Percentiles rank a stretch among this genome's conserved stretches.
phyloP scores from a whole-genome alignment of 2,329 filamentous ascomycete species.

The Aspergillus calidoustus region DNA sequence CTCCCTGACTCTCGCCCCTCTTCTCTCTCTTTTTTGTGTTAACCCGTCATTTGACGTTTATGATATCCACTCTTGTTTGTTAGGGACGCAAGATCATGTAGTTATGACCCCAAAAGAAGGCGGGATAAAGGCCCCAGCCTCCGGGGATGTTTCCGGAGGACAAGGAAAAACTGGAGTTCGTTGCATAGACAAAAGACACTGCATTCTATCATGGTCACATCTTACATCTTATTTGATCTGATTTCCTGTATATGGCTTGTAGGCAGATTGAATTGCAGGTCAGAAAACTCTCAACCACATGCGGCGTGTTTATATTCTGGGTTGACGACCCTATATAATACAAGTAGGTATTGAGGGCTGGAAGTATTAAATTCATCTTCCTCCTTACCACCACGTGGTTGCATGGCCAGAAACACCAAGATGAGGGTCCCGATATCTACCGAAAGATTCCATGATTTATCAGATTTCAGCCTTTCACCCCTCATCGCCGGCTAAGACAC shows the following conservation, averaged over 20 bases:
- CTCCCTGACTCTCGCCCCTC: slow-evolving; percentile 12
- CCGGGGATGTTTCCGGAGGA: slow-evolving; percentile 3
- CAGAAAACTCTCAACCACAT: not conserved
- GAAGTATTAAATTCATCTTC: too few relatives aligned
- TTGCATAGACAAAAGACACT: slow-evolving; percentile 22
- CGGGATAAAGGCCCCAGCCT: not conserved
- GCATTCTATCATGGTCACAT: not conserved
- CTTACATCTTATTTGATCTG: not conserved
- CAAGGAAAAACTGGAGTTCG: slow-evolving; percentile 15
- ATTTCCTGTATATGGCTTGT: not conserved
- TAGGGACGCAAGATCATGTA: slow-evolving; percentile 7
- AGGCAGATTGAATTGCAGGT: not conserved
- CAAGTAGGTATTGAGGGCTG: too few relatives aligned
- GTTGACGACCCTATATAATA: not conserved
- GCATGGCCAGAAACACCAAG: not conserved
- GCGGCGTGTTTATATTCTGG: not conserved
- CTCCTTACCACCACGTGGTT: not conserved
- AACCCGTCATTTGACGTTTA: slow-evolving; percentile 11
- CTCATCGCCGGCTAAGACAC: not conserved
- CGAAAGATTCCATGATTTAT: not conserved
- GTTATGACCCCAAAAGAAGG: not conserved
- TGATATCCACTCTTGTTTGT: slow-evolving; percentile 16
- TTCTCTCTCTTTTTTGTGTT: slow-evolving; percentile 13
- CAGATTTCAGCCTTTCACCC: not conserved
- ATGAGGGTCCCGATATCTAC: not conserved